These are phyloP conservation scores for Thelephora aurantiotincta DNA, from an alignment of 768 basidiomycete genomes.

Conservation along the genomic window DNA sequence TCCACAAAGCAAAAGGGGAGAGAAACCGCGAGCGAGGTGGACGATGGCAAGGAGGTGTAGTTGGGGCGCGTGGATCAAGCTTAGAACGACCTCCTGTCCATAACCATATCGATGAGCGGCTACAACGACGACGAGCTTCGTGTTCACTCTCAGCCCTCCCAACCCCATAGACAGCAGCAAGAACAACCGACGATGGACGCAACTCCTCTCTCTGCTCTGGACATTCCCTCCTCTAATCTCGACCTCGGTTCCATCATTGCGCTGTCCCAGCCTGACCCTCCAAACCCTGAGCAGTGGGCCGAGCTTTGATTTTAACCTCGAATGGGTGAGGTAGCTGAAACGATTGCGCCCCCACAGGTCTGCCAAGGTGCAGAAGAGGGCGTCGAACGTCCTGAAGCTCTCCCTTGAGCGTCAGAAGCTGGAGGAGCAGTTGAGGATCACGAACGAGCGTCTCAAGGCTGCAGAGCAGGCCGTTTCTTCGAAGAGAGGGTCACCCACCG, in stretches of 20 bases:
- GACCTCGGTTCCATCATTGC: not conserved
- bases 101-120: too few species aligned
- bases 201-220: not conserved
- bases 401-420: slow-evolving; percentile 71
- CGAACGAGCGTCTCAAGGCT: slow-evolving; percentile 62
- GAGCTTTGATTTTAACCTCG: not conserved
- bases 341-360: slow-evolving; percentile 5
- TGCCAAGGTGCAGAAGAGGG: slow-evolving; percentile 45
- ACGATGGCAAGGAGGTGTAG: too few species aligned
- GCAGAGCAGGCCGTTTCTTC: slow-evolving; percentile 40
- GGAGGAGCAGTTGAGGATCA: slow-evolving; percentile 59
- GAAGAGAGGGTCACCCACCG: too few species aligned
- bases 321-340: not conserved
- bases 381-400: slow-evolving; percentile 64
- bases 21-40: too few species aligned
- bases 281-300: not conserved
- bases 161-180: too few species aligned
- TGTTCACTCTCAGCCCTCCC: too few species aligned
- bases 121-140: too few species aligned
- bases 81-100: too few species aligned
- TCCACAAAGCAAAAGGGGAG: too few species aligned
- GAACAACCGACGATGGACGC: too few species aligned
- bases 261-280: too few species aligned
- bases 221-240: not conserved
- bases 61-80: too few species aligned